phyloP scores from a whole-genome alignment of 2,329 filamentous ascomycete species.

The Penicillium sp. region DNA sequence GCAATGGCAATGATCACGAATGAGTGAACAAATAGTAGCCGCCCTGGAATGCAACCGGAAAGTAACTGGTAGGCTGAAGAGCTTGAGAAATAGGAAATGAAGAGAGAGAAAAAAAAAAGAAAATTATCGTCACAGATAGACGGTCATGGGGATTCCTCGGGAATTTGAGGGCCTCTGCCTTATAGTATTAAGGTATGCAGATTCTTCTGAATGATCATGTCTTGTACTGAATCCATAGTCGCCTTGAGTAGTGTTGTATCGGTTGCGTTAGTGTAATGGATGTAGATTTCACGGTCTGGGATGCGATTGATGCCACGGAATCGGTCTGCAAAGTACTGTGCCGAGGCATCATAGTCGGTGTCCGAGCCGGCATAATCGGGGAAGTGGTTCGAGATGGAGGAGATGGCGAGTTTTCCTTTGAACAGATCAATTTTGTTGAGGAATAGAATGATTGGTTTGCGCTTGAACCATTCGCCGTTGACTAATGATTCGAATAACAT shows the following conservation, averaged over 20 bases:
- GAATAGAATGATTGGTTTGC: constrained; percentile 78
- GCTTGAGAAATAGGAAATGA: constrained; percentile 17
- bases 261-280: constrained; percentile 61
- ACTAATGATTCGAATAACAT: constrained; percentile 86
- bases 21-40: constrained; percentile 19
- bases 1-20: constrained; percentile 7
- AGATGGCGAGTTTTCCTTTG: constrained; percentile 70
- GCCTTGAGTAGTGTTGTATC: constrained; percentile 77
- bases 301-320: constrained; percentile 73
- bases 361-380: constrained; percentile 73
- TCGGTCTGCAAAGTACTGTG: constrained; percentile 79
- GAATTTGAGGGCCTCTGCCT: constrained; percentile 17
- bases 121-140: constrained; percentile 23
- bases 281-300: constrained; percentile 57
- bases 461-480: constrained; percentile 83
- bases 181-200: constrained; percentile 74
- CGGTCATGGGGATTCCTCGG: constrained; percentile 23
- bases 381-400: constrained; percentile 72
- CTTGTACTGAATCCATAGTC: constrained; percentile 81
- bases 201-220: constrained; percentile 84
- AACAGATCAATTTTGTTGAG: constrained; percentile 88
- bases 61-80: constrained; percentile 20
- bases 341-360: constrained; percentile 70
- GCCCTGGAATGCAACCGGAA: constrained; percentile 29
- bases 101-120: constrained; percentile 15